Evolutionary conservation across 441 rosid species (phyloP).

Genomic region (Monsonia emarginata): DNA sequence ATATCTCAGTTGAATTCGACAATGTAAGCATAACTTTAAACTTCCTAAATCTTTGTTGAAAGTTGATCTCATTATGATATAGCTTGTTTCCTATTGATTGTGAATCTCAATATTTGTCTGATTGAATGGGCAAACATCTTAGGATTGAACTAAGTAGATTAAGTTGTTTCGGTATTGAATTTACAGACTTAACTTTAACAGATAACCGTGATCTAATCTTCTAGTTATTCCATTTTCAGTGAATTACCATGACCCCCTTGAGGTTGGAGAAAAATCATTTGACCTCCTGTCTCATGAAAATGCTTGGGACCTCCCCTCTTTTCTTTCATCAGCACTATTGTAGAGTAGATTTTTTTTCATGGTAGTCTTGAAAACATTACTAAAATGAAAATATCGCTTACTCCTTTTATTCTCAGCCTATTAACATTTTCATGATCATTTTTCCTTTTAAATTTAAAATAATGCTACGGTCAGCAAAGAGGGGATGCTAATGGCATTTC

Average conservation of each 20-base stretch:
- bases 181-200: neutral
- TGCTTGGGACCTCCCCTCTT: neutral
- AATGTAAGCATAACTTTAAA: constrained; percentile 37
- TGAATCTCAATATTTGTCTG: neutral
- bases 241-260: neutral
- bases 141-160: neutral
- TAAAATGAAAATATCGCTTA: neutral
- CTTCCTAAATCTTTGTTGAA: constrained; percentile 5
- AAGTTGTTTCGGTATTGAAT: neutral
- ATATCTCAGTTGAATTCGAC: constrained; percentile 75
- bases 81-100: constrained; percentile 3
- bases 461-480: neutral
- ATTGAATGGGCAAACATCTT: neutral
- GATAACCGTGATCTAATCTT: neutral
- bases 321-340: neutral
- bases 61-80: constrained; percentile 7
- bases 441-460: neutral
- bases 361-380: neutral
- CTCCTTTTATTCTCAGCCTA: neutral
- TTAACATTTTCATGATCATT: neutral
- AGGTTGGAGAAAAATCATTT: neutral
- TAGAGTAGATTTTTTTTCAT: neutral
- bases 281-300: neutral
- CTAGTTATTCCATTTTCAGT: neutral
- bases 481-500: neutral